A percentile compares a stretch with the other conserved stretches of the same genome.
Evolutionary conservation across 768 basidiomycete species (phyloP).

Genomic region (Kockovaella imperatae): DNA sequence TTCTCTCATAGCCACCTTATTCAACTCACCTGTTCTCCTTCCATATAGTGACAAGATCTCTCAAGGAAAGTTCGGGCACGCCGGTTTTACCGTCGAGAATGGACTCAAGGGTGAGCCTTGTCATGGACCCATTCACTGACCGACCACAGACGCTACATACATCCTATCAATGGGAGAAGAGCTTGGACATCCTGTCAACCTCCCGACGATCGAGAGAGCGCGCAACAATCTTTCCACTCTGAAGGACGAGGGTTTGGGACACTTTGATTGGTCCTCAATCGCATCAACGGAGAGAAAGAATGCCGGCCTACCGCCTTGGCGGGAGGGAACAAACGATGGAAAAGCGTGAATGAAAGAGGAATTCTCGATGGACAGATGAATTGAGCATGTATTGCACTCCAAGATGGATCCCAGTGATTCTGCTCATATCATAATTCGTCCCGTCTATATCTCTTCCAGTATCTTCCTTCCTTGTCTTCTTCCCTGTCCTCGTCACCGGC

Average conservation of each 20-base stretch:
- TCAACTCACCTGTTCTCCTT: slow-evolving; percentile 14
- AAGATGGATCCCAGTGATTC: no score
- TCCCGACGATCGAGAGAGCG: slow-evolving; percentile 16
- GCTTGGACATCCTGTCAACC: slow-evolving; percentile 2
- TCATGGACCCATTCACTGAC: not conserved
- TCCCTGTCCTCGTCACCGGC: slow-evolving; percentile 21
- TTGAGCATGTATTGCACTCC: not conserved
- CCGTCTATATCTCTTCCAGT: slow-evolving; percentile 11
- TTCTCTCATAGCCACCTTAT: slow-evolving; percentile 6
- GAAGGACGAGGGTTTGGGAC: slow-evolving; percentile 4
- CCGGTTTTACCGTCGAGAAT: slow-evolving; percentile 16
- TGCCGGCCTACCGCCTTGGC: slow-evolving; percentile 9
- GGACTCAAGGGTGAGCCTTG: slow-evolving; percentile 22
- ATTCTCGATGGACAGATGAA: not conserved
- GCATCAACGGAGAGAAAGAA: slow-evolving; percentile 4
- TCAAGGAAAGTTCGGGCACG: slow-evolving; percentile 12
- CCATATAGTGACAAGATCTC: slow-evolving; percentile 22
- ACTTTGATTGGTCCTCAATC: slow-evolving; percentile 14
- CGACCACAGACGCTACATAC: slow-evolving; percentile 16
- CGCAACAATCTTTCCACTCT: slow-evolving; percentile 7
- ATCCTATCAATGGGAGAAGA: slow-evolving; percentile 14
- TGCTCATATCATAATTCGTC: slow-evolving; percentile 22
- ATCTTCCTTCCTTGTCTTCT: slow-evolving; percentile 15
- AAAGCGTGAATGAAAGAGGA: no score
- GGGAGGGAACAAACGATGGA: slow-evolving; percentile 13